A percentile compares a stretch with the other conserved stretches of the same genome.
phyloP scores from a whole-genome alignment of 495 filamentous ascomycete genomes.

The Aspergillus olivimuriae region DNA sequence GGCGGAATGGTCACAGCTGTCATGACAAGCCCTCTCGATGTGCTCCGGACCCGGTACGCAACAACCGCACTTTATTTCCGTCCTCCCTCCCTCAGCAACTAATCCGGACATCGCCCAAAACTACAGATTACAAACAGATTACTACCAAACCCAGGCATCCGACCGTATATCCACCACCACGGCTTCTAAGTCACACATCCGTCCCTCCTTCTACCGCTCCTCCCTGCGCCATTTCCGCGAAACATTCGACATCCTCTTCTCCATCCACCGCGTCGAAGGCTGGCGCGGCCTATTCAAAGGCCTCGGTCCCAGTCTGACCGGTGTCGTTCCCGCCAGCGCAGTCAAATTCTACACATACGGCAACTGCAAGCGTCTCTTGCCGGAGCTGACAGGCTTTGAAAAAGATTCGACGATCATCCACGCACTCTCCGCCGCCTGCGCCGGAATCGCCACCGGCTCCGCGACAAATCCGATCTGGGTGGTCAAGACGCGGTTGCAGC shows the following conservation, averaged over 20 bases:
- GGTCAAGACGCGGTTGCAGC: constrained; percentile 81
- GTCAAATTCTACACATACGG: constrained; percentile 90
- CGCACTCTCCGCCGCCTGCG: constrained; percentile 61
- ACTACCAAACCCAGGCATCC: constrained; percentile 60
- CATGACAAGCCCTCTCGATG: constrained; percentile 79
- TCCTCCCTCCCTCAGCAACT: no score
- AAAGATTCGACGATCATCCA: constrained; percentile 64
- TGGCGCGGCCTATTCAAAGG: constrained; percentile 84
- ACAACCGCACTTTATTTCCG: no score
- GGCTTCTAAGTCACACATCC: constrained; percentile 36
- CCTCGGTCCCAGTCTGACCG: constrained; percentile 78
- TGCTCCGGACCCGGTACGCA: constrained; percentile 67
- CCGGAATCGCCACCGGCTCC: constrained; percentile 74
- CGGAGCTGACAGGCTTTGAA: constrained; percentile 43
- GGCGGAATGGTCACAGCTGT: constrained; percentile 82
- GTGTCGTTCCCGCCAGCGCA: constrained; percentile 77
- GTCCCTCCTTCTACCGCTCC: constrained; percentile 26
- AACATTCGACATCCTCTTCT: constrained; percentile 72
- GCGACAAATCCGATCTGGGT: constrained; percentile 93
- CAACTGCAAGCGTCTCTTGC: constrained; percentile 74
- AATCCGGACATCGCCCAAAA: neutral
- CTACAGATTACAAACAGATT: constrained; percentile 66
- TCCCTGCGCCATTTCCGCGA: constrained; percentile 59
- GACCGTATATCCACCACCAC: constrained; percentile 26
- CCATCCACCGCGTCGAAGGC: constrained; percentile 72